A percentile compares a stretch with the other conserved stretches of the same genome.
phyloP scores from a whole-genome alignment of 164 flowering plant genomes.

The Dillenia suffruticosa region DNA sequence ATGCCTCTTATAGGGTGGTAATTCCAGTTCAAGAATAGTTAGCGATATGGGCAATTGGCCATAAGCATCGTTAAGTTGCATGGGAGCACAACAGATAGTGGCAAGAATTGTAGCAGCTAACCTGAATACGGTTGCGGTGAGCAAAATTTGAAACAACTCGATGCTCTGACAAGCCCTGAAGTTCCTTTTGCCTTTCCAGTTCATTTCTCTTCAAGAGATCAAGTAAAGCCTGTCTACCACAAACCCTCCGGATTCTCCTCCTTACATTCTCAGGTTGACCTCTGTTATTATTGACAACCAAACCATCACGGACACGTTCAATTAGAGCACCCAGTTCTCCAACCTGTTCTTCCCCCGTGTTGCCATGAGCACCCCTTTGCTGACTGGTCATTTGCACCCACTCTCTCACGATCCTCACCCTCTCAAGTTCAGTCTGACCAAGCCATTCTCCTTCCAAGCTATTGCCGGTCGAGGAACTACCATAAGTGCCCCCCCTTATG shows the following conservation, averaged over 20 bases:
- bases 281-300: conserved; percentile 37
- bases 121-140: conserved; percentile 97
- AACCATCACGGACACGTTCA: conserved; percentile 56
- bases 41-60: too few species aligned
- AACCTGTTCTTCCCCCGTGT: conserved; percentile 42
- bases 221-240: conserved; percentile 86
- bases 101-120: conserved; percentile 14
- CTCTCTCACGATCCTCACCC: conserved; percentile 77
- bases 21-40: too few species aligned
- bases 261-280: conserved; percentile 38
- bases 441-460: conserved; percentile 66
- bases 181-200: conserved; percentile 71
- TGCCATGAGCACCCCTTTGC: conserved; percentile 40
- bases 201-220: conserved; percentile 77
- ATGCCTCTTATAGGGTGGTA: too few species aligned
- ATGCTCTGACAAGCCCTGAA: conserved; percentile 59
- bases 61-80: too few species aligned
- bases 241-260: conserved; percentile 59
- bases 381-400: conserved; percentile 74
- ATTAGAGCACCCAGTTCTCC: conserved; percentile 40
- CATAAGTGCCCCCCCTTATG: conserved; percentile 38
- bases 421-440: conserved; percentile 76
- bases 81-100: too few species aligned
- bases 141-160: conserved; percentile 78
- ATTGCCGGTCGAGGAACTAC: conserved; percentile 29